Evolutionary conservation across 768 basidiomycete species (phyloP).

Genomic region (Austroboletus festivus): DNA sequence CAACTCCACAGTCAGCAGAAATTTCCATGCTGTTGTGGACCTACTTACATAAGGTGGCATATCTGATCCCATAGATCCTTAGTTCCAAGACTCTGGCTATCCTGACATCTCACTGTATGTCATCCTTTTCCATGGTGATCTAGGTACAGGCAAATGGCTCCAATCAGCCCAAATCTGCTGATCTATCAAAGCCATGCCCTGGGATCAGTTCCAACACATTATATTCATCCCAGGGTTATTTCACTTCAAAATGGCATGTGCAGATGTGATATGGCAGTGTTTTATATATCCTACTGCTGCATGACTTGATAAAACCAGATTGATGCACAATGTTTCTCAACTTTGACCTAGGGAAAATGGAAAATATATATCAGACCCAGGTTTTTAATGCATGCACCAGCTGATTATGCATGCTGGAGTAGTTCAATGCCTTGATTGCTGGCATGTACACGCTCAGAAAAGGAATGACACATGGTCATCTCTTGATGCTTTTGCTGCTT

Average conservation of each 20-base stretch:
- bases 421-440: conserved; percentile 26
- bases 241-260: conserved; percentile 34
- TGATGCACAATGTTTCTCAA: conserved; percentile 18
- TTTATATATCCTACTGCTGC: conserved; percentile 3
- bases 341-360: conserved; percentile 32
- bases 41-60: background rate
- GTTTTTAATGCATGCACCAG: conserved; percentile 36
- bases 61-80: background rate
- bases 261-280: conserved; percentile 19
- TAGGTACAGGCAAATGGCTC: background rate
- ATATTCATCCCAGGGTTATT: conserved; percentile 36
- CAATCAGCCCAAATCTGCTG: background rate
- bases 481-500: conserved; percentile 31
- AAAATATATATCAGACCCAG: conserved; percentile 30
- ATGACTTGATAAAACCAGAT: conserved; percentile 6
- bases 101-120: background rate
- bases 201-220: conserved; percentile 29
- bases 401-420: conserved; percentile 31
- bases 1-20: background rate
- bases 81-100: background rate
- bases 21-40: background rate
- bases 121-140: background rate
- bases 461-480: background rate
- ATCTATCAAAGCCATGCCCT: conserved; percentile 27
- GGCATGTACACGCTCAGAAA: conserved; percentile 10